Conservation (phyloP, 495 filamentous ascomycete species). For the Penicillium atrosanguineum region DNA sequence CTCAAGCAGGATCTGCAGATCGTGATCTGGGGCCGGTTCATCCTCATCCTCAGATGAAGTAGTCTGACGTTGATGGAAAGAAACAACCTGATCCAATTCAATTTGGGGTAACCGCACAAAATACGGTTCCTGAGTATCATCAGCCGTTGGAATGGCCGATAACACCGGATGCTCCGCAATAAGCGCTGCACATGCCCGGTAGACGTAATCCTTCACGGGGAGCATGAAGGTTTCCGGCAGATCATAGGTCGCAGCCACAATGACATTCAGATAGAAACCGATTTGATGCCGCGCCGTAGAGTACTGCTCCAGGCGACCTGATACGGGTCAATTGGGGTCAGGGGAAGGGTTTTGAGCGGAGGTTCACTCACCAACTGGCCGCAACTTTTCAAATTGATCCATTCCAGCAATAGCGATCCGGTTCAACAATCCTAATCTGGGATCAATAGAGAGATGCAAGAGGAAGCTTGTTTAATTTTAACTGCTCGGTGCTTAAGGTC, state of each 20-base stretch:
- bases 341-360: not conserved
- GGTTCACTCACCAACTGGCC: constrained; percentile 27
- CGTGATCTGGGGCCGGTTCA: constrained; percentile 23
- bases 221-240: constrained; percentile 27
- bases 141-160: constrained; percentile 40
- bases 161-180: constrained; percentile 43
- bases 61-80: constrained; percentile 28
- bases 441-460: not conserved
- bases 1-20: constrained; percentile 35
- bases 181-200: constrained; percentile 33
- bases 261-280: constrained; percentile 46
- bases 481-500: not conserved
- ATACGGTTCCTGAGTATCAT: constrained; percentile 38
- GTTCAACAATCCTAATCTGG: not conserved
- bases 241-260: constrained; percentile 36
- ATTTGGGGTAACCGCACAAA: constrained; percentile 45
- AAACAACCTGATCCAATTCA: constrained; percentile 35
- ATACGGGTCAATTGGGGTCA: constrained; percentile 1
- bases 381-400: constrained; percentile 28
- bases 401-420: not conserved
- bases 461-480: not conserved
- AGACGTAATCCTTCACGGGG: constrained; percentile 34
- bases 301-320: constrained; percentile 43
- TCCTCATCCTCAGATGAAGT: not conserved
- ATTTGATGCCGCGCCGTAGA: constrained; percentile 42